A percentile compares a stretch with the other conserved stretches of the same genome.
phyloP scores from a whole-genome alignment of 768 basidiomycete species.

The Sporobolomyces phaffii region DNA sequence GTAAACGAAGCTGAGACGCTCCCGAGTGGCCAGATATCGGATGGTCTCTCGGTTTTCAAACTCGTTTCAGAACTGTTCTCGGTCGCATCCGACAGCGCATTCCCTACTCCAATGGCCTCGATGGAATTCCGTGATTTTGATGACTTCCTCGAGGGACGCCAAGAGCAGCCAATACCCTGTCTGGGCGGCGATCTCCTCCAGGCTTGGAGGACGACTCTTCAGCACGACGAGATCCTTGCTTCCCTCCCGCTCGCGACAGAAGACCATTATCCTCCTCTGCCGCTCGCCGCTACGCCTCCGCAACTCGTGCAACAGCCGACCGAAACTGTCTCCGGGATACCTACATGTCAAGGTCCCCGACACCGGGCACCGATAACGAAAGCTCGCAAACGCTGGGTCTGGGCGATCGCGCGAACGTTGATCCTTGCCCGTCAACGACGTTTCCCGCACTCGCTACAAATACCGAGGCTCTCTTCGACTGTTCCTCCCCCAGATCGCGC shows the following conservation, averaged over 20 bases:
- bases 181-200: neutral
- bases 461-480: neutral
- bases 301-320: neutral
- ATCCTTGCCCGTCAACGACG: neutral
- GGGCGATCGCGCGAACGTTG: conserved; percentile 19
- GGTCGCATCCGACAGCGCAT: neutral
- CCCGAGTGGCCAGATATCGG: conserved; percentile 14
- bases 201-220: neutral
- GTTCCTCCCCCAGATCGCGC: neutral
- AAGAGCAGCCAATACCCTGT: too few species aligned
- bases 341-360: neutral
- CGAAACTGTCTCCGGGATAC: neutral
- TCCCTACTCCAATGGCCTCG: neutral
- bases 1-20: too few species aligned
- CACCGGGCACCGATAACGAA: neutral
- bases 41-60: conserved; percentile 20
- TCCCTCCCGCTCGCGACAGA: conserved; percentile 16
- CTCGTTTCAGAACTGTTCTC: conserved; percentile 1
- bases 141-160: neutral
- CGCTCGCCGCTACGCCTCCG: neutral
- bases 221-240: neutral
- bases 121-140: neutral
- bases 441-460: neutral
- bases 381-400: conserved; percentile 9
- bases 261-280: conserved; percentile 14